These are phyloP conservation scores for Candida albicans DNA, from an alignment of 1,139 yeast genomes.

Conservation along the genomic window DNA sequence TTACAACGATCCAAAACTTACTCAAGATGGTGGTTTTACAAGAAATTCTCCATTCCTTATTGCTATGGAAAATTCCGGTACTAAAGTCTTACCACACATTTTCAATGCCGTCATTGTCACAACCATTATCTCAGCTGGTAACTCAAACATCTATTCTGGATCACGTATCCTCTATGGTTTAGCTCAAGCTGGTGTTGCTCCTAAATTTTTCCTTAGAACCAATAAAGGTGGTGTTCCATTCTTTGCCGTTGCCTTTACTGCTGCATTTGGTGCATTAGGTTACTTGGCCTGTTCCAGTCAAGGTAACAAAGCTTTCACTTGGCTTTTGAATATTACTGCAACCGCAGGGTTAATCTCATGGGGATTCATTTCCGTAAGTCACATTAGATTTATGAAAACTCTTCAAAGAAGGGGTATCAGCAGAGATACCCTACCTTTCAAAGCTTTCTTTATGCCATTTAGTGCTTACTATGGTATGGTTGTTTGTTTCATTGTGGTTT, in stretches of 20 bases:
- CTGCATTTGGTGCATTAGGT: conserved; percentile 65
- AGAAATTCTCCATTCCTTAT: conserved; percentile 54
- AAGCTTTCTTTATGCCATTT: conserved; percentile 66
- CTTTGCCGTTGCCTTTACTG: conserved; percentile 56
- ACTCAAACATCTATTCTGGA: conserved; percentile 75
- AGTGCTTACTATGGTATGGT: conserved; percentile 58
- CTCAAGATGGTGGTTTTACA: conserved; percentile 28
- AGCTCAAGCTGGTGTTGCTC: conserved; percentile 63
- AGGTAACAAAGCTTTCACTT: conserved; percentile 72
- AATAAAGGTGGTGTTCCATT: conserved; percentile 69
- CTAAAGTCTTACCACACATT: conserved; percentile 64
- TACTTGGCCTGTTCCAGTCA: conserved; percentile 62
- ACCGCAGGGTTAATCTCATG: conserved; percentile 76
- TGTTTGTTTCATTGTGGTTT: conserved; percentile 51
- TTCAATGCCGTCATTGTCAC: conserved; percentile 72
- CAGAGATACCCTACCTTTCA: conserved; percentile 68
- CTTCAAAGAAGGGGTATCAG: conserved; percentile 58
- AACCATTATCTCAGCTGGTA: conserved; percentile 77
- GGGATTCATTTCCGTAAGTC: conserved; percentile 67
- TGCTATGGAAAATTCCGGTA: conserved; percentile 68
- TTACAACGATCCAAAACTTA: conserved; percentile 56
- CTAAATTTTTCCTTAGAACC: conserved; percentile 51
- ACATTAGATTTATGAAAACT: conserved; percentile 66
- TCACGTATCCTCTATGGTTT: conserved; percentile 71
- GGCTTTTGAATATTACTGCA: conserved; percentile 82